Conservation (phyloP, 108 stramenopile species). For the Seminavis robusta region DNA sequence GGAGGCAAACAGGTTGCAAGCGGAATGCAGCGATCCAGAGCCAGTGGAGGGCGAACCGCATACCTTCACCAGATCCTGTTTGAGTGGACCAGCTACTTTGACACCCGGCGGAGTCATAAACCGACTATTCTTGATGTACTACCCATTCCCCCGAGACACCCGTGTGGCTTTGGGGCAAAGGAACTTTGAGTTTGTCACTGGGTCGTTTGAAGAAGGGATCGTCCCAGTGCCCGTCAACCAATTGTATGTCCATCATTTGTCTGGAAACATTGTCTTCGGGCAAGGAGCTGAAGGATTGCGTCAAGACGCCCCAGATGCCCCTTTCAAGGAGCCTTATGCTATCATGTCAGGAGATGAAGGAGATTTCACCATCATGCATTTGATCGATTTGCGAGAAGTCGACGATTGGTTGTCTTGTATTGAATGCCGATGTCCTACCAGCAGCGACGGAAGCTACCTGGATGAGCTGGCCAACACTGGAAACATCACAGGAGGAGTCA, state of each 20-base stretch:
- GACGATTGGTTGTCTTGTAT: no score
- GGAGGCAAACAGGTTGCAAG: no score
- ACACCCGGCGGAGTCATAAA: conserved; percentile 22
- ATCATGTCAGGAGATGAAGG: conserved; percentile 13
- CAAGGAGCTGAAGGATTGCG: conserved; percentile 19
- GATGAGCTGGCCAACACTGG: conserved; percentile 13
- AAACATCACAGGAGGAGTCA: no score
- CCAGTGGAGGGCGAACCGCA: conserved; percentile 9
- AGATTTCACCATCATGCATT: conserved; percentile 19
- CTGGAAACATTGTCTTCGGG: conserved; percentile 11
- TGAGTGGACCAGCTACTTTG: conserved; percentile 16
- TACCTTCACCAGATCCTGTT: conserved; percentile 10
- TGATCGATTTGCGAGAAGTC: conserved; percentile 21
- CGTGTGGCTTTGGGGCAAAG: conserved; percentile 7
- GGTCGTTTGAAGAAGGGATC: no score
- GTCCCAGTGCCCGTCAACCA: conserved; percentile 14
- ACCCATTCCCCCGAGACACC: conserved; percentile 12
- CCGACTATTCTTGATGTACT: conserved; percentile 3
- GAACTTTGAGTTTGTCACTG: conserved; percentile 14
- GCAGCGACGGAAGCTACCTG: no score
- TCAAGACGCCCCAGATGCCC: neutral
- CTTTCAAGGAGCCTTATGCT: conserved; percentile 11
- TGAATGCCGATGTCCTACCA: no score
- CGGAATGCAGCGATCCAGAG: conserved; percentile 7
- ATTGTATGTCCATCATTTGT: conserved; percentile 23